phyloP scores from a whole-genome alignment of 1,284 basidiomycete species.

The Ustilago nuda region DNA sequence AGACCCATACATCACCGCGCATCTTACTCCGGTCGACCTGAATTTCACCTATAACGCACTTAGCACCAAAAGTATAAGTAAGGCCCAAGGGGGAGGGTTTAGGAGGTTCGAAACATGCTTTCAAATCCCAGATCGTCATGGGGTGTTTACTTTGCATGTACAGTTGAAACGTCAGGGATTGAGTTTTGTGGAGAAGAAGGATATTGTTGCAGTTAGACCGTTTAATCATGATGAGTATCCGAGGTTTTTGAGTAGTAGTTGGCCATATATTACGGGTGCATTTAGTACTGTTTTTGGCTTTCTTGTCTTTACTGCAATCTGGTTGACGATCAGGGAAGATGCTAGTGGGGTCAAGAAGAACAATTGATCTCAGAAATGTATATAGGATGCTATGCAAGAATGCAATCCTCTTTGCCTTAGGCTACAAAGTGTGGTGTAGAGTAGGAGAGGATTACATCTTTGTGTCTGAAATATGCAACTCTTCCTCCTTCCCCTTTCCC shows the following conservation, averaged over 20 bases:
- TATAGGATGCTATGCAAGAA: not conserved
- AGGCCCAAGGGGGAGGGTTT: slow-evolving; percentile 14
- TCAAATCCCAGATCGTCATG: slow-evolving; percentile 91
- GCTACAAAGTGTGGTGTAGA: slow-evolving; percentile 8
- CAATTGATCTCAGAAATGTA: slow-evolving; percentile 7
- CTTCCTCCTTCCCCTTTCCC: not conserved
- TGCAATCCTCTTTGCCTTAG: not conserved
- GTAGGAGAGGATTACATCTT: slow-evolving; percentile 10
- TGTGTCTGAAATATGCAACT: slow-evolving; percentile 29
- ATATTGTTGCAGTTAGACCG: slow-evolving; percentile 87
- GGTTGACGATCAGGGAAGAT: slow-evolving; percentile 73
- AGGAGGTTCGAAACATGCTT: slow-evolving; percentile 80
- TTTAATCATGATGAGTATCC: slow-evolving; percentile 94
- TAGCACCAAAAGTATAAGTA: slow-evolving; percentile 17
- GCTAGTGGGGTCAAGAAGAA: slow-evolving; percentile 25
- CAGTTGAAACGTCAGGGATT: slow-evolving; percentile 89
- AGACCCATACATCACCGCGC: slow-evolving; percentile 74
- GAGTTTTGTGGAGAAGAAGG: slow-evolving; percentile 77
- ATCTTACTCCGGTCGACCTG: slow-evolving; percentile 33
- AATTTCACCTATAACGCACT: slow-evolving; percentile 14
- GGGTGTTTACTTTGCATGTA: slow-evolving; percentile 95
- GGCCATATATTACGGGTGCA: slow-evolving; percentile 92
- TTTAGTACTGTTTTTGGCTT: slow-evolving; percentile 86
- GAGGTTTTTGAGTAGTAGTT: slow-evolving; percentile 90
- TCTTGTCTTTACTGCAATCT: slow-evolving; percentile 83